Conservation (phyloP, 2,329 filamentous ascomycete species). For the Coniochaeta hoffmannii region DNA sequence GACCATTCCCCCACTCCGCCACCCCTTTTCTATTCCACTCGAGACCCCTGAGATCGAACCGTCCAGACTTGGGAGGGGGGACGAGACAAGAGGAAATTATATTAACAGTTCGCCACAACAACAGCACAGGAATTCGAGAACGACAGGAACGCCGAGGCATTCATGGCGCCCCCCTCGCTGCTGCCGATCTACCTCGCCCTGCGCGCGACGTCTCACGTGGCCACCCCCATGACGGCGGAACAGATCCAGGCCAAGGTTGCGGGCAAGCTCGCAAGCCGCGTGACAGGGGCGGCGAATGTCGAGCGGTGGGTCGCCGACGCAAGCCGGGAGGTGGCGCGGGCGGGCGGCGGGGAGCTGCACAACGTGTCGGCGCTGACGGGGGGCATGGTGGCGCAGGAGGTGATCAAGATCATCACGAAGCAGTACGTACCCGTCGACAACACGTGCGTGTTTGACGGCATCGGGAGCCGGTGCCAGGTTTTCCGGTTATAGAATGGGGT, state of each 20-base stretch:
- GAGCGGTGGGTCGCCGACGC: constrained; percentile 46
- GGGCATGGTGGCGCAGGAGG: constrained; percentile 92
- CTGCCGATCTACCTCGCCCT: constrained; percentile 64
- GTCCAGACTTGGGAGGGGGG: background rate
- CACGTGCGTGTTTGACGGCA: constrained; percentile 64
- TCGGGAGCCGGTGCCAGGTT: constrained; percentile 53
- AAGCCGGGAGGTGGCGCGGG: constrained; percentile 65
- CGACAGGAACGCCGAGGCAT: constrained; percentile 42
- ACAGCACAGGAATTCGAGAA: constrained; percentile 47
- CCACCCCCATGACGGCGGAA: constrained; percentile 33
- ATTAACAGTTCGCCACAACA: constrained; percentile 32
- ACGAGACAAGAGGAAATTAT: too few species aligned
- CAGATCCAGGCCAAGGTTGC: constrained; percentile 46
- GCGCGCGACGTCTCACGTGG: constrained; percentile 40
- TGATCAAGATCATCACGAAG: constrained; percentile 79
- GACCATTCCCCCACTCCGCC: background rate
- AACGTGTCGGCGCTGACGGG: constrained; percentile 84
- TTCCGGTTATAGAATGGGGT: constrained; percentile 37
- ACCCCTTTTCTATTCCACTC: constrained; percentile 3
- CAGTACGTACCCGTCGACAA: constrained; percentile 68
- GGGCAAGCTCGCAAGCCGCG: constrained; percentile 29
- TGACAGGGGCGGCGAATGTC: constrained; percentile 40
- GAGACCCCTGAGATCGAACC: background rate
- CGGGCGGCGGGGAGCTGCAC: constrained; percentile 79
- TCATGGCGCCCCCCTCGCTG: constrained; percentile 48